Conservation (phyloP, 2,329 filamentous ascomycete genomes). For the Cercospora beticola region DNA sequence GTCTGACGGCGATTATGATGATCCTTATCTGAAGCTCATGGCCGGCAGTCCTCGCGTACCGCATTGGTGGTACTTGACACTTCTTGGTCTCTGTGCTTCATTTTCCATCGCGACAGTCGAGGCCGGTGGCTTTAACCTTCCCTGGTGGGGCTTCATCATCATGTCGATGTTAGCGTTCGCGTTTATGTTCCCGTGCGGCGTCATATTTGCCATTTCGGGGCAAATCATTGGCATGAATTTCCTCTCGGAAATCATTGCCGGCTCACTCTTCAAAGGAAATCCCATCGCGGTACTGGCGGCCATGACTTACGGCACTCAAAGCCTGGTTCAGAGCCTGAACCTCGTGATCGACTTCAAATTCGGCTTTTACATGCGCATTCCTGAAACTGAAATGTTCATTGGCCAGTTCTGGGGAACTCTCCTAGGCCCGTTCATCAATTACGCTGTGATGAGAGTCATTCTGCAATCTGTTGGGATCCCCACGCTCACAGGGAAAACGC, state of each 20-base stretch:
- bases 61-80: conserved; percentile 37
- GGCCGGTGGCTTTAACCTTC: conserved; percentile 32
- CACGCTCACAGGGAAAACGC: conserved; percentile 21
- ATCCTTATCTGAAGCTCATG: conserved; percentile 39
- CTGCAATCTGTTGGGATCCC: conserved; percentile 43
- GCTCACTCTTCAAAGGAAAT: conserved; percentile 35
- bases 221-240: conserved; percentile 23
- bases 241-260: conserved; percentile 36
- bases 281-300: conserved; percentile 35
- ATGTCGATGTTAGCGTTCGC: conserved; percentile 31
- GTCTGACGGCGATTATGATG: conserved; percentile 31
- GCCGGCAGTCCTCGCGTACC: conserved; percentile 31
- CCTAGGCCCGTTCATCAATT: conserved; percentile 21
- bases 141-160: conserved; percentile 38
- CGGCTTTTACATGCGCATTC: conserved; percentile 44
- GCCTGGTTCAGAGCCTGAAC: conserved; percentile 40
- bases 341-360: conserved; percentile 41
- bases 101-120: conserved; percentile 35
- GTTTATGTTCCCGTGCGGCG: conserved; percentile 36
- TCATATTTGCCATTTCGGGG: conserved; percentile 12
- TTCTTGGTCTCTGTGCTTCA: conserved; percentile 31
- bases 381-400: conserved; percentile 41
- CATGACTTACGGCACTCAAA: conserved; percentile 39
- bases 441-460: conserved; percentile 39
- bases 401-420: conserved; percentile 40